phyloP scores from a whole-genome alignment of 805 yeast species.

The Torulaspora quercuum region DNA sequence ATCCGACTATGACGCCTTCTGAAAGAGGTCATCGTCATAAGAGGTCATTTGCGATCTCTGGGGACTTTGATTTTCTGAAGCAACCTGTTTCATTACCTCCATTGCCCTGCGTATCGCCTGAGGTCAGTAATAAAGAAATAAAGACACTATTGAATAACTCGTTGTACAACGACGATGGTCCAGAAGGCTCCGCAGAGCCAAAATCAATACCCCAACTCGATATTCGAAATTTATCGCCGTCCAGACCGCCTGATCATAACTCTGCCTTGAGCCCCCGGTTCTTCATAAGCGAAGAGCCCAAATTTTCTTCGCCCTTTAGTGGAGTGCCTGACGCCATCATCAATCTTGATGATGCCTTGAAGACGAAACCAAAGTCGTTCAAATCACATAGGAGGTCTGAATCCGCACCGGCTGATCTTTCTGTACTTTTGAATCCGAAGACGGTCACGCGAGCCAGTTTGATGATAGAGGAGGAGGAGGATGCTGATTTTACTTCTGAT shows the following conservation, averaged over 20 bases:
- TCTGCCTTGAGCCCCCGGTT: slow-evolving; percentile 28
- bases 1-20: slow-evolving; percentile 28
- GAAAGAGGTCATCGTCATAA: slow-evolving; percentile 71
- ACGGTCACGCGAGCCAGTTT: slow-evolving; percentile 4
- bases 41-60: slow-evolving; percentile 84
- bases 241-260: slow-evolving; percentile 4
- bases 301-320: slow-evolving; percentile 30
- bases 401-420: slow-evolving; percentile 52
- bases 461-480: slow-evolving; percentile 27
- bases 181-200: too few relatives aligned
- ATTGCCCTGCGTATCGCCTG: slow-evolving; percentile 16
- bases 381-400: slow-evolving; percentile 50
- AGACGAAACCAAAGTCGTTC: slow-evolving; percentile 35
- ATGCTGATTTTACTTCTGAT: slow-evolving; percentile 6
- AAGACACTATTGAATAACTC: background rate
- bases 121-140: background rate
- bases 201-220: too few relatives aligned
- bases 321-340: slow-evolving; percentile 53
- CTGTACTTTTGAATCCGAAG: slow-evolving; percentile 22
- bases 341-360: slow-evolving; percentile 53
- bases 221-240: background rate
- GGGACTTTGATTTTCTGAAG: slow-evolving; percentile 63
- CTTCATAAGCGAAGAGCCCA: slow-evolving; percentile 35
- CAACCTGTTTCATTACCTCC: slow-evolving; percentile 25
- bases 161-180: too few relatives aligned